These are phyloP conservation scores for Aspergillus versicolor DNA, from an alignment of 2,329 filamentous ascomycete species.

Conservation along the genomic window DNA sequence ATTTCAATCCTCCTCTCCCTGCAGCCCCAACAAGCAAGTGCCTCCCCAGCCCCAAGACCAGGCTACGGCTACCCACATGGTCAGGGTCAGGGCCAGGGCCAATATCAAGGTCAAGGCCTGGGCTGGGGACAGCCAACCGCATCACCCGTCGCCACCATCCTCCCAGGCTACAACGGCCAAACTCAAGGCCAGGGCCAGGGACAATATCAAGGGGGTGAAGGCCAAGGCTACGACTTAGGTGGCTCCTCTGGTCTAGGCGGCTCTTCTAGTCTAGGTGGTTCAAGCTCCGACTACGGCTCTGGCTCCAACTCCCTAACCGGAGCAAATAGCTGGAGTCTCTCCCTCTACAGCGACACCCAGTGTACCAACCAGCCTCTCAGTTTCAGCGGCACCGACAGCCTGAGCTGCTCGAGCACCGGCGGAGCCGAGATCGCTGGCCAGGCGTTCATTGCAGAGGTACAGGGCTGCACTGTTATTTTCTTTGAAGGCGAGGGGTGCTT, in stretches of 20 bases:
- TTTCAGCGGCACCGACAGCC: background rate
- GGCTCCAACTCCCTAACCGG: background rate
- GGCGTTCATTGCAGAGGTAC: background rate
- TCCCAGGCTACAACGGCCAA: background rate
- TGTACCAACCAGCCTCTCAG: background rate
- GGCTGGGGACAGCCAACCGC: background rate
- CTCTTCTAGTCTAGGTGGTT: background rate
- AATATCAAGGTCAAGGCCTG: background rate
- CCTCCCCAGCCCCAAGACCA: background rate
- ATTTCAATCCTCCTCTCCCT: background rate
- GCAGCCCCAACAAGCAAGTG: background rate
- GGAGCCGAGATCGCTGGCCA: background rate
- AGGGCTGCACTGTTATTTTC: background rate
- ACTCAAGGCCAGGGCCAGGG: background rate
- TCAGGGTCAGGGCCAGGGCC: background rate
- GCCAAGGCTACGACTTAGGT: background rate
- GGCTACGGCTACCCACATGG: background rate
- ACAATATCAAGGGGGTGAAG: background rate
- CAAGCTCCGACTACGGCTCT: background rate
- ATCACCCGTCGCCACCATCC: background rate
- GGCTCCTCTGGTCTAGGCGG: too few species aligned
- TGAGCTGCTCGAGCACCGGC: background rate
- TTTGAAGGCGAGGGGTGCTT: background rate
- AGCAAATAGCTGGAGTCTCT: background rate
- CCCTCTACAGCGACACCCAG: background rate